Conservation (phyloP, 108 stramenopile species). For the Aurantiochytrium sp. region DNA sequence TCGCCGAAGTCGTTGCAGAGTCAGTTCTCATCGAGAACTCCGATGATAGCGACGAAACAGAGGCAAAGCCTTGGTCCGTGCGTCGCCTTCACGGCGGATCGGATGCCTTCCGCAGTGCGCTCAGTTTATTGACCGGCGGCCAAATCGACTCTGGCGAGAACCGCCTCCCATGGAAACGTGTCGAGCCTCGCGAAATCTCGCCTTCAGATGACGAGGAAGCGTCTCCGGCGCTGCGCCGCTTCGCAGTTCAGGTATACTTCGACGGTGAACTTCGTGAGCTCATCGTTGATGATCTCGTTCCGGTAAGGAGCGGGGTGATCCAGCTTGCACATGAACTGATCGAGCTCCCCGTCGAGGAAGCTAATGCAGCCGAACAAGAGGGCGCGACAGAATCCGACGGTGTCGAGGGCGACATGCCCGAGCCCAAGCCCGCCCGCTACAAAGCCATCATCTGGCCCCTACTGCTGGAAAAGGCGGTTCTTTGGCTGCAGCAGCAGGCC, state of each 20-base stretch:
- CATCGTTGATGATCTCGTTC: neutral
- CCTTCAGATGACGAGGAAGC: too few species aligned
- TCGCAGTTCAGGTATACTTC: neutral
- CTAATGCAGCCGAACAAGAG: neutral
- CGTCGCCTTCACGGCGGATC: too few species aligned
- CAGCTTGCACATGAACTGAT: neutral
- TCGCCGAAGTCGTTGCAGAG: too few species aligned
- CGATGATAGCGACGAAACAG: too few species aligned
- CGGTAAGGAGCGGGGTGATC: neutral
- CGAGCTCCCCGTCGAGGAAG: neutral
- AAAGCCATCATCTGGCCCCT: neutral
- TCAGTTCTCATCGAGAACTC: too few species aligned
- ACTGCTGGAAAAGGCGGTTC: neutral
- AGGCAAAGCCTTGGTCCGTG: too few species aligned
- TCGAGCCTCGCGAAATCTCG: too few species aligned
- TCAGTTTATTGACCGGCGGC: too few species aligned
- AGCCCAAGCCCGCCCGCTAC: neutral
- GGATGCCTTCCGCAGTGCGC: too few species aligned
- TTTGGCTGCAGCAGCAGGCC: neutral
- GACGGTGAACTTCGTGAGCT: neutral
- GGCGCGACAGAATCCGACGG: neutral
- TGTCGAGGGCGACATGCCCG: neutral
- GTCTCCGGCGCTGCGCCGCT: too few species aligned
- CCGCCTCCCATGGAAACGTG: too few species aligned
- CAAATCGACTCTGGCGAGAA: too few species aligned